Evolutionary conservation across 1,284 basidiomycete species (phyloP).

Genomic region (Ganoderma multipileum): DNA sequence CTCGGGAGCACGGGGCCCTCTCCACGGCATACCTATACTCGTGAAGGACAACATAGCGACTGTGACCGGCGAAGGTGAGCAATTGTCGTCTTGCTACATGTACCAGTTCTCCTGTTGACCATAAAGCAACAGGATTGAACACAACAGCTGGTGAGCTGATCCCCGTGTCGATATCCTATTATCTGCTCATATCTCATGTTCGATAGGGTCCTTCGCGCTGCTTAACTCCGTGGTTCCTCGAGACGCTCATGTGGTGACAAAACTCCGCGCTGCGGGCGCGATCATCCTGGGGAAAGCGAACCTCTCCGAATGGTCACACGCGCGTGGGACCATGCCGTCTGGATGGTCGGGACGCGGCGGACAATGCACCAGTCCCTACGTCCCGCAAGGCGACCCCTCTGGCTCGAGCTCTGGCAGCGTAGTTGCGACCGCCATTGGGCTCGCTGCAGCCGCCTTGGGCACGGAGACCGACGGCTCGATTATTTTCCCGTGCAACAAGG

Average conservation of each 20-base stretch:
- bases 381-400: constrained; percentile 63
- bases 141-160: constrained; percentile 4
- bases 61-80: constrained; percentile 40
- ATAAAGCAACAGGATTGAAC: neutral
- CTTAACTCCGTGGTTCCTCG: constrained; percentile 62
- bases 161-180: neutral
- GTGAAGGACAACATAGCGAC: constrained; percentile 76
- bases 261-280: constrained; percentile 67
- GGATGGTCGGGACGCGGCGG: constrained; percentile 74
- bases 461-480: constrained; percentile 73
- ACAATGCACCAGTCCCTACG: constrained; percentile 66
- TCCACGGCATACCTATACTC: constrained; percentile 77
- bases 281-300: constrained; percentile 71
- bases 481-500: constrained; percentile 48
- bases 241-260: constrained; percentile 66
- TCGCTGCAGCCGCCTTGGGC: constrained; percentile 64
- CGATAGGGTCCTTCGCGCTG: constrained; percentile 38
- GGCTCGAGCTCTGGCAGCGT: constrained; percentile 72
- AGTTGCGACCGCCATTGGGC: constrained; percentile 65
- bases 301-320: constrained; percentile 67
- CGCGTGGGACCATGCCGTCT: constrained; percentile 58
- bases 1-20: constrained; percentile 53
- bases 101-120: neutral
- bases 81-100: neutral
- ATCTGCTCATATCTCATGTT: neutral